Percentiles rank a stretch among this genome's conserved stretches.
Conservation (phyloP, 345 rosid genomes). For the Capsella bursapastoris region DNA sequence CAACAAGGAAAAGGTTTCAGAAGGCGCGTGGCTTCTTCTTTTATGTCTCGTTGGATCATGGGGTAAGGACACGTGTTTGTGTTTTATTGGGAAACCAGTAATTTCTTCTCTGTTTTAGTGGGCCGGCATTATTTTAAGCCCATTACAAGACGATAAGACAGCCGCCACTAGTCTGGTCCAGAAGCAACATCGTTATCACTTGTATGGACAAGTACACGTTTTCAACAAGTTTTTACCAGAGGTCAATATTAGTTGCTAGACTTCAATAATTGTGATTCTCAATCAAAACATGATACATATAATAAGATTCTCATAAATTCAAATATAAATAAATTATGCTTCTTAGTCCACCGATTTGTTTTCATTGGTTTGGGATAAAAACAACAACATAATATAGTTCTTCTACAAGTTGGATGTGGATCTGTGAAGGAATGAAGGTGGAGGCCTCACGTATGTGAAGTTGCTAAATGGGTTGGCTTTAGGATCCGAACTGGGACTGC, state of each 20-base stretch:
- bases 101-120: neutral
- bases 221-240: constrained; percentile 20
- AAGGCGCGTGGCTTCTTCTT: constrained; percentile 31
- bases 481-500: constrained; percentile 64
- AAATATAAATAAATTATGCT: neutral
- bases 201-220: neutral
- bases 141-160: neutral
- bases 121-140: neutral
- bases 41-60: constrained; percentile 15
- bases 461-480: constrained; percentile 68
- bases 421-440: constrained; percentile 56
- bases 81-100: neutral
- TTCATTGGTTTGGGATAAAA: neutral
- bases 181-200: constrained; percentile 20
- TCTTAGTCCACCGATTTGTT: neutral
- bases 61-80: constrained; percentile 18
- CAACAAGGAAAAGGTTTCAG: constrained; percentile 32
- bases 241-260: constrained; percentile 21
- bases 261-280: constrained; percentile 2
- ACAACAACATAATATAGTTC: constrained; percentile 7
- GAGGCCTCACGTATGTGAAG: constrained; percentile 75
- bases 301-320: neutral
- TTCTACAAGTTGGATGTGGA: constrained; percentile 38
- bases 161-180: neutral
- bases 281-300: constrained; percentile 4